Evolutionary conservation across 768 basidiomycete genomes (phyloP).

Genomic region (Leccinum truebloodii): DNA sequence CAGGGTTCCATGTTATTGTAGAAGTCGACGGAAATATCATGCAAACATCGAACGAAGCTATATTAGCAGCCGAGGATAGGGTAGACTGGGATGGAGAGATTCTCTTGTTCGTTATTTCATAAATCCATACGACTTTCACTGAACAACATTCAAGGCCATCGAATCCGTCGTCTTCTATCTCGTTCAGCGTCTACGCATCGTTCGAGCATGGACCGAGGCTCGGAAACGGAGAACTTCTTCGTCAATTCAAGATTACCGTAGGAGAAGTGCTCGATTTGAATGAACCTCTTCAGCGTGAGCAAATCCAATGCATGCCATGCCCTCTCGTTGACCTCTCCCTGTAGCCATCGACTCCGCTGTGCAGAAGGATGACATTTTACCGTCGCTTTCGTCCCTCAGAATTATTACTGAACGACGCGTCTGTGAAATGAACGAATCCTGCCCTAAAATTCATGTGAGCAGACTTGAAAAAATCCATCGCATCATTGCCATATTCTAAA

Average conservation of each 20-base stretch:
- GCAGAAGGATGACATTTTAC: not conserved
- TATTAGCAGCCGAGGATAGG: not conserved
- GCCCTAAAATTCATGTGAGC: not conserved
- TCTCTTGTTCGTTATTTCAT: not conserved
- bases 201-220: not conserved
- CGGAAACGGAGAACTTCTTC: not conserved
- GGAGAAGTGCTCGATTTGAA: slow-evolving; percentile 36
- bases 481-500: not conserved
- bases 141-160: not conserved
- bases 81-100: not conserved
- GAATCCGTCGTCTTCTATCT: not conserved
- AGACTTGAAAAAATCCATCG: no score
- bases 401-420: not conserved
- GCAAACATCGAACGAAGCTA: not conserved
- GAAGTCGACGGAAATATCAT: not conserved
- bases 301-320: not conserved
- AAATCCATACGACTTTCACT: not conserved
- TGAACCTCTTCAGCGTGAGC: not conserved
- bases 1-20: not conserved
- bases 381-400: not conserved
- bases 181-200: not conserved
- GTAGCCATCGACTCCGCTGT: not conserved
- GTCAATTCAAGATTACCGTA: not conserved
- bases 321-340: not conserved
- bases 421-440: not conserved